Conservation (phyloP, 345 rosid species). For the Salix dunnii region DNA sequence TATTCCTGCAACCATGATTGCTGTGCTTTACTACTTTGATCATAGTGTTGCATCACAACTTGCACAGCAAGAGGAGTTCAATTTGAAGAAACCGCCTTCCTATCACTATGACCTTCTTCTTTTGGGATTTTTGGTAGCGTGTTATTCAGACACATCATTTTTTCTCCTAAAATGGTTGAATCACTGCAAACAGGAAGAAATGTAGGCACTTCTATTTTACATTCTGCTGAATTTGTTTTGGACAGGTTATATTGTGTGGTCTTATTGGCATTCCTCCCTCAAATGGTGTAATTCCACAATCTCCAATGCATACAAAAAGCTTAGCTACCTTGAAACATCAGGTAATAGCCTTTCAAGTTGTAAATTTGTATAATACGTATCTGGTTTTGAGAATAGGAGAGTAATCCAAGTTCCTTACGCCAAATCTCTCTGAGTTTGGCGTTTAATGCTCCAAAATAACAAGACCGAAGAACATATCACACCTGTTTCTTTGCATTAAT, state of each 20-base stretch:
- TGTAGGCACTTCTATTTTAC: background rate
- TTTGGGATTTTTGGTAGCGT: constrained; percentile 74
- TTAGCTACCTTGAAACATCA: constrained; percentile 90
- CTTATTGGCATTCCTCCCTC: constrained; percentile 95
- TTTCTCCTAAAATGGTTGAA: background rate
- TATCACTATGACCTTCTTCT: constrained; percentile 89
- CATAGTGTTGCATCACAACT: constrained; percentile 95
- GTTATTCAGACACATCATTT: background rate
- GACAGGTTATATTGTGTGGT: constrained; percentile 79
- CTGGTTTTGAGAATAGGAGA: background rate
- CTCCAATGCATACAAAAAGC: constrained; percentile 98
- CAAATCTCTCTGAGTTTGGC: background rate
- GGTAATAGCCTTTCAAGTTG: constrained; percentile 35
- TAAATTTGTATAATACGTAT: background rate
- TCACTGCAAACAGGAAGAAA: background rate
- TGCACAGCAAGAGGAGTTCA: constrained; percentile 89
- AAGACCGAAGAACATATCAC: background rate
- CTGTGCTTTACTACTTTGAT: constrained; percentile 90
- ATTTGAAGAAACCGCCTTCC: constrained; percentile 80
- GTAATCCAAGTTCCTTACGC: background rate
- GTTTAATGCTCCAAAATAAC: background rate
- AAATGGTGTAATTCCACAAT: constrained; percentile 96
- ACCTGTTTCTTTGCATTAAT: constrained; percentile 1
- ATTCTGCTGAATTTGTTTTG: background rate
- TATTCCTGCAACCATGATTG: constrained; percentile 91